A percentile compares a stretch with the other conserved stretches of the same genome.
These are phyloP conservation scores for Lignosus rhinocerotis DNA, from an alignment of 1,284 basidiomycete species.

Conservation along the genomic window DNA sequence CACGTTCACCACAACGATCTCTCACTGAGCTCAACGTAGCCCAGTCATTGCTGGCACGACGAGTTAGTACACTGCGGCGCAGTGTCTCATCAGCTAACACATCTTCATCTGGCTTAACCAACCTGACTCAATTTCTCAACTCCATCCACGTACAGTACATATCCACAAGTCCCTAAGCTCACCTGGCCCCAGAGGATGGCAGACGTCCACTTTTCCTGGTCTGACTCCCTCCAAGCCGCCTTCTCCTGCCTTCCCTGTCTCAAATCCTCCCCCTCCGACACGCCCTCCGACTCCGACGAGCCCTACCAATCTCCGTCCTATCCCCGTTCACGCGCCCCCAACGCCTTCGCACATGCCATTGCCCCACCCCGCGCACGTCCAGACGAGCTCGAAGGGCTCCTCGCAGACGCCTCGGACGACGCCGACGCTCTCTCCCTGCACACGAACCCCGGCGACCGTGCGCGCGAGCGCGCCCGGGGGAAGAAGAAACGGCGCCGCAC, in stretches of 20 bases:
- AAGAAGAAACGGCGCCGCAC: conserved; percentile 29
- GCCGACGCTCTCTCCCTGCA: conserved; percentile 65
- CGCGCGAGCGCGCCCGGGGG: conserved; percentile 22
- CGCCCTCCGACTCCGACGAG: conserved; percentile 29
- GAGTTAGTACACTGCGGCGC: not conserved
- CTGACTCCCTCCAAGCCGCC: conserved; percentile 56
- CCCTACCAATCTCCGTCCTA: not conserved
- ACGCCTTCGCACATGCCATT: conserved; percentile 30
- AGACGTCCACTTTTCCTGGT: conserved; percentile 53
- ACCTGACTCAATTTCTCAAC: not conserved
- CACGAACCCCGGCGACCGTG: conserved; percentile 53
- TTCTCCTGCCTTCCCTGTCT: conserved; percentile 64
- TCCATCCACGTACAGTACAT: not conserved
- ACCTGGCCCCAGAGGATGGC: conserved; percentile 5
- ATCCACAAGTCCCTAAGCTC: not conserved
- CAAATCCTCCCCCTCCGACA: conserved; percentile 14
- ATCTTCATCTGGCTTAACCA: not conserved
- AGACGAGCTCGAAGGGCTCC: conserved; percentile 62
- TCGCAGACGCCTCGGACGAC: conserved; percentile 52
- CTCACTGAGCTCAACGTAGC: not conserved
- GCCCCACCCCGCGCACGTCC: conserved; percentile 45
- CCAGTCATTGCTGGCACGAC: not conserved
- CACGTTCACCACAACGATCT: not conserved
- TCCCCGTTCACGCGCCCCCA: conserved; percentile 22
- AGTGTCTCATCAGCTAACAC: not conserved